phyloP scores from a whole-genome alignment of 1,284 basidiomycete genomes.

The Fomitiporia mediterranea region DNA sequence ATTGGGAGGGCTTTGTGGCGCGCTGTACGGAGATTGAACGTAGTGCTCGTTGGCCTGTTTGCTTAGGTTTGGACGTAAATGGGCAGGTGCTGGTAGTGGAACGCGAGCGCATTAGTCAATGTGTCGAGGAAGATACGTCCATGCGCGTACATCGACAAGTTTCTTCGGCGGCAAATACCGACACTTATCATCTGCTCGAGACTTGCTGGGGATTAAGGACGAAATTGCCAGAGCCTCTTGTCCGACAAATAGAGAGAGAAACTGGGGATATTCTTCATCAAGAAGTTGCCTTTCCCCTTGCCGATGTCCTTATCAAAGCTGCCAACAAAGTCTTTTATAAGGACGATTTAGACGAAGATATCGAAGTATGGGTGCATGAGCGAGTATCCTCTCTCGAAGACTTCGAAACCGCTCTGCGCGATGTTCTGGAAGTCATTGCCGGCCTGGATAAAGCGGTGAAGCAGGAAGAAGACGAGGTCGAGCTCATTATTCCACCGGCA shows the following conservation, averaged over 20 bases:
- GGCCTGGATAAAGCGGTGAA: conserved; percentile 68
- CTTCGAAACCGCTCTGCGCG: conserved; percentile 49
- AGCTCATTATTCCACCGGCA: conserved; percentile 46
- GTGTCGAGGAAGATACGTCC: conserved; percentile 64
- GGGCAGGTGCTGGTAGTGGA: conserved; percentile 64
- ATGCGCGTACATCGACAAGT: conserved; percentile 52
- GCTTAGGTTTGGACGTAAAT: conserved; percentile 47
- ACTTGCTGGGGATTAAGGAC: conserved; percentile 56
- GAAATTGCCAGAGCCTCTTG: conserved; percentile 50
- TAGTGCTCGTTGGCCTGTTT: conserved; percentile 78
- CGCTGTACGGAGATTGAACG: conserved; percentile 84
- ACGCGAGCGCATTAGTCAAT: conserved; percentile 66
- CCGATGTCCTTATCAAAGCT: conserved; percentile 68
- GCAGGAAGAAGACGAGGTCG: conserved; percentile 63
- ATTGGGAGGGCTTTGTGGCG: conserved; percentile 92
- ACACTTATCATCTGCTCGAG: conserved; percentile 51
- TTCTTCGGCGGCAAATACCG: conserved; percentile 31
- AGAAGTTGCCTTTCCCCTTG: conserved; percentile 68
- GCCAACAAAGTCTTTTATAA: conserved; percentile 46
- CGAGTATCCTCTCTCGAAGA: conserved; percentile 52
- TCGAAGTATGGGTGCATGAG: conserved; percentile 53
- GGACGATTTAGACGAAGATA: conserved; percentile 52
- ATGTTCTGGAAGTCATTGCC: conserved; percentile 61
- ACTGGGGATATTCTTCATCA: conserved; percentile 63
- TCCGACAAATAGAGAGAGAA: conserved; percentile 52